Base-by-base conservation (phyloP, 768 basidiomycete species). In the Thelephora ganbajun region DNA sequence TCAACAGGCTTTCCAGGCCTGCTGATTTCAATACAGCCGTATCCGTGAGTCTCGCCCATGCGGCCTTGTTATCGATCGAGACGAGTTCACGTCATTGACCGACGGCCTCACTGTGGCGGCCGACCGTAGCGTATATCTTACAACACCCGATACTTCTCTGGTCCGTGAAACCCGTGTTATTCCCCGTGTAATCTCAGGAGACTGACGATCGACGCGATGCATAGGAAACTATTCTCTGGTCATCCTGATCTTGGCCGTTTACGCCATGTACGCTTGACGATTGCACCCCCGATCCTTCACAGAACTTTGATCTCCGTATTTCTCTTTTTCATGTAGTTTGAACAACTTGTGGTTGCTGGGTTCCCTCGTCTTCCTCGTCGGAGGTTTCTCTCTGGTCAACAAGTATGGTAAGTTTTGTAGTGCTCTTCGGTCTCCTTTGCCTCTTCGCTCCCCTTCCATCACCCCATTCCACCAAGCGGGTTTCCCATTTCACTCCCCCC, bases 101-200 rank as follows among this genome's bases (percentile, higher is more conserved):
- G 41, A n/a, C 26, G 5, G 12, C 5, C 37, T 51, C 3, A 3
- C 14, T 39, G 36, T 47, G 33, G 14, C 16, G 37, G 33, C 6
- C 16, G 19, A 45, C 19, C 46, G 39, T 58, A 91, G 89, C 79
- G 90, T 50, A 87, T 93, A 74, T 87, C 88, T 19, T 91, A 94
- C 70, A 94, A 94, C 68, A 91, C 90, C 35, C 80, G 85, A 44
- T 88, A 87, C 61, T 88, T 87, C 65, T 88, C 85, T 49, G 82
- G 80, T 81, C 51, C 48, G 60, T 50, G 14, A 0, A 11, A 13
- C 22, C 7, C n/a, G 22, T 44, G 2, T 33, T 46, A 6, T 47
- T 35, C 49, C 16, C 3, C 14, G 34, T 50, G 4, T 30, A 9
- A 9, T 30, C 26, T 30, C 9, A 9, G 9, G 26, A 30, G 9